Evolutionary conservation across 495 filamentous ascomycete genomes (phyloP), one percentile per base, ranked within the genome.

Genomic region (Extremus antarcticus): DNA sequence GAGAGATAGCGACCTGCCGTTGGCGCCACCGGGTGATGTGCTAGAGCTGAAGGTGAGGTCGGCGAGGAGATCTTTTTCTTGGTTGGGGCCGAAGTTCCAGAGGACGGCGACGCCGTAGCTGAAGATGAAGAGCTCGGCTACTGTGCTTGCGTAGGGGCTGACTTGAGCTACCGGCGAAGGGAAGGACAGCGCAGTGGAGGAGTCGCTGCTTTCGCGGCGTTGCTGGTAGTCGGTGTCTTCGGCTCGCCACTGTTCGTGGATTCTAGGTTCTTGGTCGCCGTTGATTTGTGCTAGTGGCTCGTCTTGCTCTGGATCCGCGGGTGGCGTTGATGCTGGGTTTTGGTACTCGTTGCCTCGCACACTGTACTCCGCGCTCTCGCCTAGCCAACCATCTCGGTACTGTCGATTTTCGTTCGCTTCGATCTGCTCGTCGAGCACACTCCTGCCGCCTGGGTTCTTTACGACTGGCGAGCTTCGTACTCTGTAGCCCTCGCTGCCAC

Each of bases 51-150:
- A 99, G 9, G 90, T 94, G 47, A 99, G 72, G 68, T 99, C 92
- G 17, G 92, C 94, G 24, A 99, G 78, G 43, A 97, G 85, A 65
- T 96, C 91, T 68, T 95, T 97, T 66, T 99, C 92, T 68, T 97
- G 92, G 47, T 79, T 78, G 65, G 95, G 89, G 16, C 90, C 89
- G 63, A 97, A 92, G 66, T 97, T 97, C 92, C 92, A 99, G 66
- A 97, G 96, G 16, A 99, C 92, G 0, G 90, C 91, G 0, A 99
- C 94, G 10, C 92, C 92, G 68, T 99, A 99, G 21, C 85, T 90
- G 70, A 95, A 97, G 53, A 97, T 85, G 66, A 95, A 97, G 86
- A 99, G 90, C 69, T 99, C 92, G 22, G 86, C 94, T 61, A 95
- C 91, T 25, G 76, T 71, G 51, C 83, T 77, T 1, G 78, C 78